Evolutionary conservation across 2,329 filamentous ascomycete genomes (phyloP).

Genomic region (Aspergillus aculeatinus): DNA sequence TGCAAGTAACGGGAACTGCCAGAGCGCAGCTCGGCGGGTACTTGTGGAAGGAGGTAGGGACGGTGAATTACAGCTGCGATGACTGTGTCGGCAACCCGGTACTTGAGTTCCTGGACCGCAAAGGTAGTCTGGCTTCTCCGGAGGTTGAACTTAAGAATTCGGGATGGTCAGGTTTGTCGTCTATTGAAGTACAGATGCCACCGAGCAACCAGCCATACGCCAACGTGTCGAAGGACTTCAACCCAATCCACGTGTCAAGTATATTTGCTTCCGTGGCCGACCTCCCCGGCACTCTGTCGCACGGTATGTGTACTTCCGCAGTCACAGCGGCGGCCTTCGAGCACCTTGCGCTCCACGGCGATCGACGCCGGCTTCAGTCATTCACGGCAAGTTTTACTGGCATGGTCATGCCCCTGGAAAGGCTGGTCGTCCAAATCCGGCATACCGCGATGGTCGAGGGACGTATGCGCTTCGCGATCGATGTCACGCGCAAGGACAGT

Average conservation of each 20-base stretch:
- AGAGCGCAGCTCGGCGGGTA: not conserved
- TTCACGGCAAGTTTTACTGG: conserved; percentile 90
- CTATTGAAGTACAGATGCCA: conserved; percentile 77
- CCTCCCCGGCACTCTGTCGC: conserved; percentile 89
- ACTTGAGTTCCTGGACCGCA: conserved; percentile 18
- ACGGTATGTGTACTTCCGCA: conserved; percentile 97
- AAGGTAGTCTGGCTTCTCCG: conserved; percentile 1
- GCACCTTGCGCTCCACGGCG: conserved; percentile 87
- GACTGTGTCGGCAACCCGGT: conserved; percentile 19
- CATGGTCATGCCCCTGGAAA: conserved; percentile 94
- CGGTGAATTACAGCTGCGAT: conserved; percentile 9
- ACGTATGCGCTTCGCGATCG: conserved; percentile 96
- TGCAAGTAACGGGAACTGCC: conserved; percentile 15
- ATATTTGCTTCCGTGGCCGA: conserved; percentile 95
- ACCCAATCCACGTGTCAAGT: conserved; percentile 93
- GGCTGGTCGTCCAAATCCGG: conserved; percentile 85
- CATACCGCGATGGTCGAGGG: conserved; percentile 94
- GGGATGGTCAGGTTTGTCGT: conserved; percentile 12
- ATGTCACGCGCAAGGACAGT: conserved; percentile 85
- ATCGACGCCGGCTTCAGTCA: conserved; percentile 87
- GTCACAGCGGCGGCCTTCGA: conserved; percentile 89
- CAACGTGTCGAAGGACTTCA: conserved; percentile 91
- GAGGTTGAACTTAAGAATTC: conserved; percentile 5
- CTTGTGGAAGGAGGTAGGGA: conserved; percentile 3
- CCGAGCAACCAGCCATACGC: conserved; percentile 94